Evolutionary conservation across 345 rosid genomes (phyloP).

Genomic region (Acer saccharum): DNA sequence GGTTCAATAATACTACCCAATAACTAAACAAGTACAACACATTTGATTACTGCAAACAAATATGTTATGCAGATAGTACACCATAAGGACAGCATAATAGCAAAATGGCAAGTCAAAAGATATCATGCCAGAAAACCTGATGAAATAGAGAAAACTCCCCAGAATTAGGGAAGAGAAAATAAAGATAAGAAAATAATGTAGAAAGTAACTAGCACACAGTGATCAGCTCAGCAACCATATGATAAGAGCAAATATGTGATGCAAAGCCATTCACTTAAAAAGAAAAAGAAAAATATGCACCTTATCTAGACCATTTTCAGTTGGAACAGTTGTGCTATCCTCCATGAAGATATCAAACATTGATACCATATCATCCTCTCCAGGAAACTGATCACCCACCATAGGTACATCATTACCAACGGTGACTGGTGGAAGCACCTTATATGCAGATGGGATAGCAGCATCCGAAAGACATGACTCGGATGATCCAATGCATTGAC

Average conservation of each 20-base stretch:
- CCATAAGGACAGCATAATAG: neutral
- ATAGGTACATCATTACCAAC: conserved; percentile 11
- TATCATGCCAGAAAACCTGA: neutral
- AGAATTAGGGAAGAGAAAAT: neutral
- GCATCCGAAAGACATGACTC: conserved; percentile 33
- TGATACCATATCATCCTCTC: conserved; percentile 25
- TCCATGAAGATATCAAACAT: conserved; percentile 38
- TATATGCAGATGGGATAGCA: conserved; percentile 13
- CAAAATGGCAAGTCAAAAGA: neutral
- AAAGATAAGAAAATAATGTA: neutral
- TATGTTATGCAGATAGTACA: neutral
- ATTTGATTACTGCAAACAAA: neutral
- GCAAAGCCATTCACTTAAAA: neutral
- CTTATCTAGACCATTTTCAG: conserved; percentile 23
- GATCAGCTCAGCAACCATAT: neutral
- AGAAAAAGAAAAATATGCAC: conserved; percentile 6
- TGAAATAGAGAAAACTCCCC: neutral
- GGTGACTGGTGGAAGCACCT: conserved; percentile 17
- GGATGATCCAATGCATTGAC: conserved; percentile 12
- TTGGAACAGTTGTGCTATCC: conserved; percentile 8
- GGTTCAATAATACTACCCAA: neutral
- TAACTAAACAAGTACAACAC: neutral
- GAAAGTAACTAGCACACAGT: neutral
- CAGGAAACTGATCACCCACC: conserved; percentile 11
- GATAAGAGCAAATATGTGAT: neutral